These are phyloP conservation scores for Gossypium raimondii DNA, from an alignment of 345 rosid species.

Conservation along the genomic window DNA sequence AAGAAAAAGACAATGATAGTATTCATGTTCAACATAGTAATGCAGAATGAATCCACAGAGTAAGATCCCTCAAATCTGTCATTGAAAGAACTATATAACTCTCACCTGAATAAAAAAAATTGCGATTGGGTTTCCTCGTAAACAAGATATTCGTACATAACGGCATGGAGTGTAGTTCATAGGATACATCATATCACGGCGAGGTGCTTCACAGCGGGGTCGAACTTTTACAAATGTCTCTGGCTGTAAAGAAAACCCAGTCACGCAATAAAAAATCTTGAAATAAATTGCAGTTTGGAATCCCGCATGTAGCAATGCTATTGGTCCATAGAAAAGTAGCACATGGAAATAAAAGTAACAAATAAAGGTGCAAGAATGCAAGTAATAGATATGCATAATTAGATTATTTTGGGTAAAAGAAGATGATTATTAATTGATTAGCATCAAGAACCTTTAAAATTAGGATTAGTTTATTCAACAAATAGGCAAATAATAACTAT, in stretches of 20 bases:
- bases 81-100: constrained; percentile 4
- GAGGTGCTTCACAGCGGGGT: constrained; percentile 89
- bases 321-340: neutral
- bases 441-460: neutral
- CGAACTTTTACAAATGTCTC: constrained; percentile 79
- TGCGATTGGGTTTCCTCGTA: constrained; percentile 86
- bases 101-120: constrained; percentile 78
- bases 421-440: neutral
- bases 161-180: constrained; percentile 78
- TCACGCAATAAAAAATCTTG: constrained; percentile 3
- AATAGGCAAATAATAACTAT: neutral
- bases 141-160: constrained; percentile 74
- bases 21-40: constrained; percentile 1
- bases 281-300: constrained; percentile 2
- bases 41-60: neutral
- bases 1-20: neutral
- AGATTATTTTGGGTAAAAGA: neutral
- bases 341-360: neutral
- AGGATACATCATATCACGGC: constrained; percentile 78
- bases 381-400: neutral
- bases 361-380: constrained; percentile 6
- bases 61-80: neutral
- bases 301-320: neutral
- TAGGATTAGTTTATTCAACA: neutral
- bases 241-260: constrained; percentile 49